These are phyloP conservation scores for Tarenaya hassleriana DNA, from an alignment of 345 rosid species.

Conservation along the genomic window DNA sequence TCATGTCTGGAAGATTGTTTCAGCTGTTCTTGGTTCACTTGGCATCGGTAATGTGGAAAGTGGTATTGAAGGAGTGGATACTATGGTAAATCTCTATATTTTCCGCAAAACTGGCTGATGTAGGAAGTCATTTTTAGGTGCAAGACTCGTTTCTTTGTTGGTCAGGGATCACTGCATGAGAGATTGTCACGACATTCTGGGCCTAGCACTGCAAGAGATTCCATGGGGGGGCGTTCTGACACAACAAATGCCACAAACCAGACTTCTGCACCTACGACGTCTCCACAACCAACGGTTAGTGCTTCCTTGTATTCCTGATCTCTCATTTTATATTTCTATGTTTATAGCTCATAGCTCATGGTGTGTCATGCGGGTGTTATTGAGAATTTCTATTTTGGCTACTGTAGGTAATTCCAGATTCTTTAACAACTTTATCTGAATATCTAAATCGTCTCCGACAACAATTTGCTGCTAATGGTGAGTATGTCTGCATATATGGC, in stretches of 20 bases:
- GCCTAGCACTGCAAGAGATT: constrained; percentile 18
- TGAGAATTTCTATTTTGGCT: constrained; percentile 7
- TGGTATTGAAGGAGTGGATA: constrained; percentile 29
- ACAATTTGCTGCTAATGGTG: constrained; percentile 38
- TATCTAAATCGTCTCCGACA: constrained; percentile 42
- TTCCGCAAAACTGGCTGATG: not conserved
- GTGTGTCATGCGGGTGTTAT: constrained; percentile 1
- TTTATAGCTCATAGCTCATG: constrained; percentile 7
- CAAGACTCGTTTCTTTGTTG: constrained; percentile 16
- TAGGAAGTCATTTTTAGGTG: constrained; percentile 4
- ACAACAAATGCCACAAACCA: constrained; percentile 22
- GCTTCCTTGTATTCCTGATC: constrained; percentile 9
- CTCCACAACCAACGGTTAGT: constrained; percentile 38
- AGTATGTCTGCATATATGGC: constrained; percentile 16
- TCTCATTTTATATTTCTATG: not conserved
- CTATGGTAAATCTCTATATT: constrained; percentile 21
- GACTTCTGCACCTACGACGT: constrained; percentile 31
- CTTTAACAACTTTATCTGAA: constrained; percentile 47
- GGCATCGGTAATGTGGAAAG: constrained; percentile 27
- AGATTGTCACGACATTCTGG: constrained; percentile 22
- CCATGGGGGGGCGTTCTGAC: constrained; percentile 21
- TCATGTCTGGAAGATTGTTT: constrained; percentile 27
- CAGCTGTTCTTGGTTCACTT: constrained; percentile 35
- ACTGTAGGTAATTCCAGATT: constrained; percentile 42
- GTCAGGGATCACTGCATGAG: constrained; percentile 26